phyloP scores from a whole-genome alignment of 1,284 basidiomycete genomes.

The Rhodotorula glutinis region DNA sequence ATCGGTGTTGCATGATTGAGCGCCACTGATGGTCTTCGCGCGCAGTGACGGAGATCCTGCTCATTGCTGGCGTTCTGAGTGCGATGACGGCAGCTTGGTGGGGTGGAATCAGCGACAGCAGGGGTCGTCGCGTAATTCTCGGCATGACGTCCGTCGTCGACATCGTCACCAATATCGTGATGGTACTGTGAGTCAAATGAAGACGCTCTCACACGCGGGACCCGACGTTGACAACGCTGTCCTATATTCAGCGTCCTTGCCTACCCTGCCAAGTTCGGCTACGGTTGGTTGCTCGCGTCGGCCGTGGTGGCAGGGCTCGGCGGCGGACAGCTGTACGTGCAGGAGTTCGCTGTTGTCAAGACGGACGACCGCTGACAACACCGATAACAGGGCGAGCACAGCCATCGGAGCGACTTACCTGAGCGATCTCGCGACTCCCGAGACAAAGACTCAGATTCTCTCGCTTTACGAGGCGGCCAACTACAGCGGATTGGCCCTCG shows the following conservation, averaged over 20 bases:
- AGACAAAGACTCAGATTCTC: conserved; percentile 21
- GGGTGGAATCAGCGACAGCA: conserved; percentile 15
- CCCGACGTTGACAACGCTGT: neutral
- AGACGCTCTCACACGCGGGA: neutral
- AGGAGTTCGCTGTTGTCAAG: accelerated
- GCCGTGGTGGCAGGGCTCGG: conserved; percentile 18
- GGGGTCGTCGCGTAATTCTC: conserved; percentile 20
- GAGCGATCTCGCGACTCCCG: conserved; percentile 18
- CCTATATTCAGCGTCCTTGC: conserved; percentile 4
- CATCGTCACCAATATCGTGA: conserved; percentile 3
- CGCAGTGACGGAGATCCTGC: conserved; percentile 18
- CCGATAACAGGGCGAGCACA: conserved; percentile 6
- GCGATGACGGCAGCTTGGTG: conserved; percentile 22
- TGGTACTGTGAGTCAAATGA: conserved; percentile 11
- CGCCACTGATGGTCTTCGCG: neutral
- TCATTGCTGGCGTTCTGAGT: conserved; percentile 17
- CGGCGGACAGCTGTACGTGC: conserved; percentile 19
- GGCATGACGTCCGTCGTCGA: conserved; percentile 11
- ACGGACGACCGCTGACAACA: neutral
- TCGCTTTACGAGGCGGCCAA: conserved; percentile 15
- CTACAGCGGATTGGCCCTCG: conserved; percentile 22
- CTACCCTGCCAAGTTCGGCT: conserved; percentile 16
- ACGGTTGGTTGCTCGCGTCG: conserved; percentile 2
- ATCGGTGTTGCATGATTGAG: too few relatives aligned
- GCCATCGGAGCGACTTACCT: conserved; percentile 25